phyloP scores from a whole-genome alignment of 148 eudicot genomes.

The Vaccinium darrowii region DNA sequence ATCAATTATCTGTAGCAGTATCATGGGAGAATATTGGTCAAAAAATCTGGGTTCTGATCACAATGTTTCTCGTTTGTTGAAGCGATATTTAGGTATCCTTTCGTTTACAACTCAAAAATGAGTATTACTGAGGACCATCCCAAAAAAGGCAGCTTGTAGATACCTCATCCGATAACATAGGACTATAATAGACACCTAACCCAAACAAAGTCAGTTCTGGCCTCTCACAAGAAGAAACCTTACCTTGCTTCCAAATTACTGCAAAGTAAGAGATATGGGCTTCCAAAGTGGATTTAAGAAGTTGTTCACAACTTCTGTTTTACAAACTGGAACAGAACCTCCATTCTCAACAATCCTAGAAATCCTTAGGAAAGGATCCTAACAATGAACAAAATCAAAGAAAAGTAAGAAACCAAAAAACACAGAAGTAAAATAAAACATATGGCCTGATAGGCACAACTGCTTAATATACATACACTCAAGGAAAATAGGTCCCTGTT shows the following conservation, averaged over 20 bases:
- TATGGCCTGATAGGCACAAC: background rate
- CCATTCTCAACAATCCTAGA: constrained; percentile 78
- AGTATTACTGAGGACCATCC: background rate
- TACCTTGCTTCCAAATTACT: constrained; percentile 85
- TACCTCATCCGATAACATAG: background rate
- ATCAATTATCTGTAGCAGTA: background rate
- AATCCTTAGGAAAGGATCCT: constrained; percentile 95
- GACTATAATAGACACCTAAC: background rate
- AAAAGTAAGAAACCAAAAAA: constrained; percentile 12
- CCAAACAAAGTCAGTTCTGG: background rate
- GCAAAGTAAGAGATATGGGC: constrained; percentile 70
- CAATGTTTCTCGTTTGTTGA: background rate
- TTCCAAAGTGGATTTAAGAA: constrained; percentile 89
- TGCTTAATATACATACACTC: constrained; percentile 55
- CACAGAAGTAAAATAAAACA: background rate
- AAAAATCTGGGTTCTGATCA: background rate
- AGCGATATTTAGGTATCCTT: background rate
- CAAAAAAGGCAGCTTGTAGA: background rate
- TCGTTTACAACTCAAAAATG: background rate
- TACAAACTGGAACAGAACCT: constrained; percentile 66
- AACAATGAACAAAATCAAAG: constrained; percentile 16
- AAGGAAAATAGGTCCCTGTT: constrained; percentile 83
- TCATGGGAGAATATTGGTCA: background rate
- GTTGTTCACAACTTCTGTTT: constrained; percentile 80
- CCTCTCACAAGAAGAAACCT: constrained; percentile 20